Conservation (phyloP, 768 basidiomycete genomes). For the Xerocomus brunneocitrinus region DNA sequence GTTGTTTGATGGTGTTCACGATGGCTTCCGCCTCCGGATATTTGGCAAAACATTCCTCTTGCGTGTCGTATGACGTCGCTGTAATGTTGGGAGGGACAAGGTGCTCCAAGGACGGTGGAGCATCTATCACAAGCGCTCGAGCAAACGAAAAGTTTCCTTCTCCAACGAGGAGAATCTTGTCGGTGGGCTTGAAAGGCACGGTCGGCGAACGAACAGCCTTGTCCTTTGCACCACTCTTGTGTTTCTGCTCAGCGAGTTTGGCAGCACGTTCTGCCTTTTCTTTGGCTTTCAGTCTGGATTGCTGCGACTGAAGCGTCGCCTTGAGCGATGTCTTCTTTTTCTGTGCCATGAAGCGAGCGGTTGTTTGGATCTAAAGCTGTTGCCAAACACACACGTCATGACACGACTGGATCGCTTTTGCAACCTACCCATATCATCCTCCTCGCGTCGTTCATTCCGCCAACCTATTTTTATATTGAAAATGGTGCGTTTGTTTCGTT, state of each 20-base stretch:
- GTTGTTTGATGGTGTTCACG: conserved; percentile 48
- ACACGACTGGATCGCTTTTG: background rate
- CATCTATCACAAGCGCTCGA: conserved; percentile 56
- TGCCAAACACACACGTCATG: conserved; percentile 23
- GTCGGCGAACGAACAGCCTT: conserved; percentile 40
- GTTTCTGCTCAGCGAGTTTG: conserved; percentile 37
- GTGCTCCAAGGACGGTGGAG: conserved; percentile 42
- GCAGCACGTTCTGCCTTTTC: conserved; percentile 54
- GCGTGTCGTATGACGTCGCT: conserved; percentile 82
- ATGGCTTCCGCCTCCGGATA: conserved; percentile 70
- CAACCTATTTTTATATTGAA: background rate
- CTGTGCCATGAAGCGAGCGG: conserved; percentile 32
- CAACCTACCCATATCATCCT: background rate
- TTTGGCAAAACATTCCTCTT: conserved; percentile 72
- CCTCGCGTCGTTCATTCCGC: conserved; percentile 29
- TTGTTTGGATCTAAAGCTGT: conserved; percentile 30
- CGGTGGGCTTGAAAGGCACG: conserved; percentile 60
- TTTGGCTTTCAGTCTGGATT: conserved; percentile 59
- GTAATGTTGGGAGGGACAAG: conserved; percentile 66
- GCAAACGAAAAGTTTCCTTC: conserved; percentile 97
- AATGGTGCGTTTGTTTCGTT: conserved; percentile 30
- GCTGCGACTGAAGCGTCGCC: conserved; percentile 63
- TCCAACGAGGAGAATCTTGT: conserved; percentile 75
- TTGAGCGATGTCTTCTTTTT: conserved; percentile 58
- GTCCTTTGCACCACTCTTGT: conserved; percentile 32